Conservation (phyloP, 495 filamentous ascomycete species). For the Viridothelium virens region DNA sequence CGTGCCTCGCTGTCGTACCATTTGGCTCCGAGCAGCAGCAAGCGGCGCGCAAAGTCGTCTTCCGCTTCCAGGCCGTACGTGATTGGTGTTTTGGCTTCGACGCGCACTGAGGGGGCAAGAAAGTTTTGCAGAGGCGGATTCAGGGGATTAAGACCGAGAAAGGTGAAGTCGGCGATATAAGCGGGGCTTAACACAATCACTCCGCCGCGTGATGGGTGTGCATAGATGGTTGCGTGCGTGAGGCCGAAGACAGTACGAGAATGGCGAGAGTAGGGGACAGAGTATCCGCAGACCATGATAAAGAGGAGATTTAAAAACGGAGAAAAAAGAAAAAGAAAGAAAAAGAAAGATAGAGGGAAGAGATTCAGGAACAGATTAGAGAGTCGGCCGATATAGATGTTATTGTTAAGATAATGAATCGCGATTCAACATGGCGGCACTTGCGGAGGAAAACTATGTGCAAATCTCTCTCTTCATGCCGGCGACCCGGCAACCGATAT, state of each 20-base stretch:
- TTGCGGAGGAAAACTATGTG: no score
- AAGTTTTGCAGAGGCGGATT: conserved; percentile 9
- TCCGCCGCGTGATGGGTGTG: conserved; percentile 21
- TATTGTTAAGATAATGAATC: no score
- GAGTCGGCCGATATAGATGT: no score
- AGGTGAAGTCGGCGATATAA: conserved; percentile 18
- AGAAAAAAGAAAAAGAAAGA: neutral
- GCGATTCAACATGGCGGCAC: no score
- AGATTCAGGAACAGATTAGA: no score
- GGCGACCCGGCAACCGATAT: no score
- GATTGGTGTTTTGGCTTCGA: neutral
- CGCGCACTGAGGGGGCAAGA: neutral
- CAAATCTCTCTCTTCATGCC: no score
- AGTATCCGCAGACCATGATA: neutral
- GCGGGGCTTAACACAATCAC: conserved; percentile 20
- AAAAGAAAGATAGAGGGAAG: no score
- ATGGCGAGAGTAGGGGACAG: neutral
- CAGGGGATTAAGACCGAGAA: conserved; percentile 17
- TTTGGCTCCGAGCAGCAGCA: conserved; percentile 26
- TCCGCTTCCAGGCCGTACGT: conserved; percentile 12
- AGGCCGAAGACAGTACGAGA: neutral
- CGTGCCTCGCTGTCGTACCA: conserved; percentile 24
- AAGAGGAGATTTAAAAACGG: neutral
- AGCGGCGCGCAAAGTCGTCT: conserved; percentile 23
- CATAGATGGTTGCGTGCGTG: conserved; percentile 14